Evolutionary conservation across 345 rosid species (phyloP), one percentile per base, ranked within the genome.

Genomic region (Trapa bicornis): DNA sequence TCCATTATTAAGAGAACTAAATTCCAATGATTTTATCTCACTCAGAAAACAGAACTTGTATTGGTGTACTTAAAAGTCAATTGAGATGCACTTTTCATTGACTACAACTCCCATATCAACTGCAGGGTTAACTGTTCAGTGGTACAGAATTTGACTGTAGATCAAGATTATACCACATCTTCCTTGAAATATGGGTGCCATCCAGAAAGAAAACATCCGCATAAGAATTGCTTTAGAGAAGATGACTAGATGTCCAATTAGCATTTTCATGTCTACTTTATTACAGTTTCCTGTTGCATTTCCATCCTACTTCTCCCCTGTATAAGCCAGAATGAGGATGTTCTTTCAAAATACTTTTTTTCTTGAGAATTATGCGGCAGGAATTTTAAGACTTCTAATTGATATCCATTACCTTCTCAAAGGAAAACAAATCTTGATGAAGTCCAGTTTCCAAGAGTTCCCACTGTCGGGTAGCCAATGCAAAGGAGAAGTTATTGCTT

Each of bases 91-190:
- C 1, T 50, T 58, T 58, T 58, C 3, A 35, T 10, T 58, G 32
- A 35, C 1, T 5, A 7, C 32, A 4, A 32, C 12, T 9, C 7
- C 43, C 43, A 41, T 41, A 8, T 41, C 7, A 0, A 8, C 43
- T 2, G 43, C 2, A 0, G 89, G 83, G 87, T 83, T 82, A 82
- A 78, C 86, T 81, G 91, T 88, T 90, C 87, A 84, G 92, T 84
- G 86, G 92, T 87, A 83, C 90, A 87, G 89, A 87, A 86, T 75
- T 83, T 83, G 87, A 84, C 88, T 87, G 85, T 83, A 83, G 91
- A 82, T 87, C 86, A 79, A 83, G 78, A 84, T 41, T 41, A 41
- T 1, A 41, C 43, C 7, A 41, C 43, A 41, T 41, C 6, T 35
- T 50, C 22, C 17, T 5, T 32, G 16, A 58, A 35, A 58, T 32